These are phyloP conservation scores for Colletotrichum musicola DNA, from an alignment of 2,329 filamentous ascomycete genomes.

Conservation along the genomic window DNA sequence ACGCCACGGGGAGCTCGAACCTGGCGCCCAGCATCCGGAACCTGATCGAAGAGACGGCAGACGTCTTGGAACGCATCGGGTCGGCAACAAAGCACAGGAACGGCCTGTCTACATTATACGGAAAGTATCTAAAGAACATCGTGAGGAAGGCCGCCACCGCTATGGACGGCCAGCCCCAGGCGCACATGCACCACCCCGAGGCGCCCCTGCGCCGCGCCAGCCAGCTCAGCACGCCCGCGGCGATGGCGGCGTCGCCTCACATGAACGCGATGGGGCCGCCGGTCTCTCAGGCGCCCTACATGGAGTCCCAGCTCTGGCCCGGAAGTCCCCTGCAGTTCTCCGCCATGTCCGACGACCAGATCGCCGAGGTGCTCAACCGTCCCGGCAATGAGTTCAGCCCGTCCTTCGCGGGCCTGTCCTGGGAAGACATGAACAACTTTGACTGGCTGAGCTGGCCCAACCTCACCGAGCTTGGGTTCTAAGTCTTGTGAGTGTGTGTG, in stretches of 20 bases:
- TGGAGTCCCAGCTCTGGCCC: constrained; percentile 54
- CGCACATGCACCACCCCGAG: constrained; percentile 25
- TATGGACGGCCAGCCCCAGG: constrained; percentile 23
- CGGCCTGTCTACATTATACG: constrained; percentile 70
- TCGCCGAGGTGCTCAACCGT: constrained; percentile 74
- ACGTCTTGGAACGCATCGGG: constrained; percentile 77
- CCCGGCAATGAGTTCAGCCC: constrained; percentile 71
- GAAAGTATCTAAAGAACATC: constrained; percentile 59
- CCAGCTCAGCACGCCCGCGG: constrained; percentile 26
- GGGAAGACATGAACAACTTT: constrained; percentile 70
- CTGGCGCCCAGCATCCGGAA: constrained; percentile 73
- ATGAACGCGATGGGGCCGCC: constrained; percentile 39
- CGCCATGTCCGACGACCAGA: constrained; percentile 77
- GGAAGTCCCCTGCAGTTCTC: constrained; percentile 71
- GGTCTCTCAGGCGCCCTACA: constrained; percentile 43
- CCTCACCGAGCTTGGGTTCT: constrained; percentile 54
- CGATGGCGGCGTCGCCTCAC: constrained; percentile 25
- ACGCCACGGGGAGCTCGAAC: constrained; percentile 67
- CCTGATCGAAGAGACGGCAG: constrained; percentile 76
- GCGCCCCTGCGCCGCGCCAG: constrained; percentile 11
- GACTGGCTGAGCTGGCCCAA: constrained; percentile 68
- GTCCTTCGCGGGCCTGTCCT: constrained; percentile 66
- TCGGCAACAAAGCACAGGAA: constrained; percentile 74
- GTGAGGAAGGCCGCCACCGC: constrained; percentile 53
- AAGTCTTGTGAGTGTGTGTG: neutral